A percentile compares a stretch with the other conserved stretches of the same genome.
These are phyloP conservation scores for Pythium insidiosum DNA, from an alignment of 352 stramenopile genomes.

Conservation along the genomic window DNA sequence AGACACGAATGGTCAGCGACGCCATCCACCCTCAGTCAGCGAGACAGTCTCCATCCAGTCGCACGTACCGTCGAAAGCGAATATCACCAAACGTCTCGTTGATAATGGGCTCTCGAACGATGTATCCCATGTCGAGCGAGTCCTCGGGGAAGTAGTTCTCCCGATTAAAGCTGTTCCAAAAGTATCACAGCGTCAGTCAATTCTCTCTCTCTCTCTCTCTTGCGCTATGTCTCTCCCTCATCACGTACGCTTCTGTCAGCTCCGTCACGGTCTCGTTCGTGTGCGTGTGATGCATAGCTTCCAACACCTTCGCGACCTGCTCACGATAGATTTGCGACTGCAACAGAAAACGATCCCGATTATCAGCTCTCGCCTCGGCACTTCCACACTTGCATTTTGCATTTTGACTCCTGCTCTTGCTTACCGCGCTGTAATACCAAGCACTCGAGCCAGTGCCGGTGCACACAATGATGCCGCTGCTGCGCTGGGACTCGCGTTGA, in stretches of 20 bases:
- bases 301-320: constrained; percentile 76
- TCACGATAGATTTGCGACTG: constrained; percentile 84
- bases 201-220: too few species aligned
- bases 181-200: too few species aligned
- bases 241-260: constrained; percentile 71
- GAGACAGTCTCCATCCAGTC: background rate
- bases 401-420: constrained; percentile 1
- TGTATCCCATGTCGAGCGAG: constrained; percentile 81
- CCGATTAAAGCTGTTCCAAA: constrained; percentile 74
- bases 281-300: constrained; percentile 81
- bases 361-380: too few species aligned
- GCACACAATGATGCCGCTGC: constrained; percentile 83
- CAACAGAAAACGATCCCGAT: background rate
- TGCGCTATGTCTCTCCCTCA: too few species aligned
- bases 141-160: constrained; percentile 79
- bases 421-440: constrained; percentile 83
- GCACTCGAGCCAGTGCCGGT: constrained; percentile 84
- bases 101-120: constrained; percentile 84
- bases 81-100: constrained; percentile 88
- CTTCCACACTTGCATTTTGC: background rate
- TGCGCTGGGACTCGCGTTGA: constrained; percentile 81
- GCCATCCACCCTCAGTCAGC: background rate
- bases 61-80: constrained; percentile 65
- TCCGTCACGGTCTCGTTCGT: constrained; percentile 85
- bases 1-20: background rate